A percentile compares a stretch with the other conserved stretches of the same genome.
phyloP scores from a whole-genome alignment of 192 early-diverging fungal species.

The Geranomyces michiganensis region DNA sequence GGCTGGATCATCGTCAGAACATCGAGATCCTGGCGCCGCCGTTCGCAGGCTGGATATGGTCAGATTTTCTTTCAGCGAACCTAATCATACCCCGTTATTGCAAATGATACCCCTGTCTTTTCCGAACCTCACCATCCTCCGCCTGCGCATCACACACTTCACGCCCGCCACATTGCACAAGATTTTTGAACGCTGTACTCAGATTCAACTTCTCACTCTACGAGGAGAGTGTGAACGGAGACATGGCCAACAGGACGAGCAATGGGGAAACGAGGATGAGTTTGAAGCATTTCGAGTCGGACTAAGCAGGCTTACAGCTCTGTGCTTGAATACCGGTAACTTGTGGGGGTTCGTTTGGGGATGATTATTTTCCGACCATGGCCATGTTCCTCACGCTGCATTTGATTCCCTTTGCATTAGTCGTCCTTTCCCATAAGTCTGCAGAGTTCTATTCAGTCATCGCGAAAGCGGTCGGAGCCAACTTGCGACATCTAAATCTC shows the following conservation, averaged over 20 bases:
- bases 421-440: not conserved
- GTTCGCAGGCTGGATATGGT: not conserved
- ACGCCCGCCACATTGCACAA: not conserved
- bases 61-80: not conserved
- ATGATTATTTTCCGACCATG: not conserved
- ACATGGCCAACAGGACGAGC: not conserved
- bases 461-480: not conserved
- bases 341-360: not conserved
- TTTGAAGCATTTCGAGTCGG: not conserved
- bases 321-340: slow-evolving; percentile 7
- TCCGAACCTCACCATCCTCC: not conserved
- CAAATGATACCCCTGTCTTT: not conserved
- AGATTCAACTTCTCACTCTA: not conserved
- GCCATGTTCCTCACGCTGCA: not conserved
- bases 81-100: not conserved
- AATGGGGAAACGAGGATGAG: not conserved
- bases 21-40: not conserved
- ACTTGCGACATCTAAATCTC: slow-evolving; percentile 24
- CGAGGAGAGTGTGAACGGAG: not conserved
- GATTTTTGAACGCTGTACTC: not conserved
- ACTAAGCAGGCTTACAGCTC: not conserved
- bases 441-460: not conserved
- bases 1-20: too few species aligned
- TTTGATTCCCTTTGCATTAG: not conserved
- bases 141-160: not conserved